A percentile compares a stretch with the other conserved stretches of the same genome.
These are phyloP conservation scores for Chenopodium suecicum DNA, from an alignment of 148 eudicot species.

Conservation along the genomic window DNA sequence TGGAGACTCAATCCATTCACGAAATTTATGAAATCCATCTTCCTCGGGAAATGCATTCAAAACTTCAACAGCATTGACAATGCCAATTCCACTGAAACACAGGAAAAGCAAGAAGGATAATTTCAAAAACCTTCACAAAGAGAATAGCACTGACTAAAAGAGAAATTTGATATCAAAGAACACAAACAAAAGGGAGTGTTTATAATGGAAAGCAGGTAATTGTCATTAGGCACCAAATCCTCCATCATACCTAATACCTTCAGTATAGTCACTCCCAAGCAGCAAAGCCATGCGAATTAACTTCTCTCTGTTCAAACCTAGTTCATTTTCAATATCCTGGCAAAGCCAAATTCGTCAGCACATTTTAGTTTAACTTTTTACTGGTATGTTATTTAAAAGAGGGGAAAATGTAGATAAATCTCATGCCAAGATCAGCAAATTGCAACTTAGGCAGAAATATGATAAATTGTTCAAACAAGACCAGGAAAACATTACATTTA, in stretches of 20 bases:
- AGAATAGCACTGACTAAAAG: background rate
- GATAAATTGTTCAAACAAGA: background rate
- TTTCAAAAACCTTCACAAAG: background rate
- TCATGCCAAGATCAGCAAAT: background rate
- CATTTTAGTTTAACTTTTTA: background rate
- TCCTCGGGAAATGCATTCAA: slow-evolving; percentile 93
- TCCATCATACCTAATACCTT: slow-evolving; percentile 78
- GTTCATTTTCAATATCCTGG: slow-evolving; percentile 92
- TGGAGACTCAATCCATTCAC: slow-evolving; percentile 98
- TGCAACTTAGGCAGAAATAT: background rate
- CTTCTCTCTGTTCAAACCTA: slow-evolving; percentile 79
- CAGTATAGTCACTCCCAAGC: slow-evolving; percentile 99
- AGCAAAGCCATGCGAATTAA: slow-evolving; percentile 89
- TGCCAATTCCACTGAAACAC: slow-evolving; percentile 81
- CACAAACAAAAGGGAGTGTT: background rate
- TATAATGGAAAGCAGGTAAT: background rate
- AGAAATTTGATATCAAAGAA: background rate
- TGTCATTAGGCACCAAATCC: slow-evolving; percentile 1
- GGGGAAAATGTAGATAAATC: too few relatives aligned
- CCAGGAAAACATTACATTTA: background rate
- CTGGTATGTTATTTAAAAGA: background rate
- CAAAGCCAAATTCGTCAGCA: slow-evolving; percentile 25
- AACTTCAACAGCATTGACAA: slow-evolving; percentile 98
- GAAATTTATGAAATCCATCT: slow-evolving; percentile 76
- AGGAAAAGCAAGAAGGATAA: background rate